Percentiles rank a stretch among this genome's conserved stretches.
phyloP scores from a whole-genome alignment of 345 rosid genomes.

The Populus alba region DNA sequence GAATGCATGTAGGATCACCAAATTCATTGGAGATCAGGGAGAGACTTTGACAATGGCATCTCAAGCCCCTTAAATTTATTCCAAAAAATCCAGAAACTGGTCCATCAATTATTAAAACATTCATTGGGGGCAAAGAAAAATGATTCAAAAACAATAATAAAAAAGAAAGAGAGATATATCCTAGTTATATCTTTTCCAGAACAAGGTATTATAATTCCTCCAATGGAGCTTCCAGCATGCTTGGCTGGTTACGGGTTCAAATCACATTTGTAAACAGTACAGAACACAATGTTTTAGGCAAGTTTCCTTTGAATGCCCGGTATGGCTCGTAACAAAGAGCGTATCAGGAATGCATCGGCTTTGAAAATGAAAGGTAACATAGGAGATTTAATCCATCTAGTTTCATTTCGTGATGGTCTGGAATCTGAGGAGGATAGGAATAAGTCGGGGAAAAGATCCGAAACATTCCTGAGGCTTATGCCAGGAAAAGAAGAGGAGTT shows the following conservation, averaged over 20 bases:
- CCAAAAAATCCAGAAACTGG: no score
- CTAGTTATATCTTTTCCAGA: conserved; percentile 14
- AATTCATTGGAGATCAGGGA: no score
- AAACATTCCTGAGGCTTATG: neutral
- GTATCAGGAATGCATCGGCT: neutral
- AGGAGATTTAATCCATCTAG: neutral
- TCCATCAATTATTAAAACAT: no score
- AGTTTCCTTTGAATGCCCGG: no score
- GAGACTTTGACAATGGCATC: no score
- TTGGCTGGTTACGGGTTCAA: conserved; percentile 7
- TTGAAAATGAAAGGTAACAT: neutral
- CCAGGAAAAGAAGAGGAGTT: conserved; percentile 9
- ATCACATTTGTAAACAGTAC: conserved; percentile 17
- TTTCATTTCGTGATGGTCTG: conserved; percentile 13
- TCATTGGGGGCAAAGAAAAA: no score
- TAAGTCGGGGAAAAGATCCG: neutral
- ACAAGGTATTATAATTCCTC: conserved; percentile 22
- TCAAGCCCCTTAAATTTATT: no score
- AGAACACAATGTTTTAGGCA: neutral
- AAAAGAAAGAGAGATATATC: neutral
- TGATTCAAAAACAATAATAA: no score
- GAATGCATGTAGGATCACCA: no score
- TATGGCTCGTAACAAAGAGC: neutral
- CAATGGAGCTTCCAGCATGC: neutral
- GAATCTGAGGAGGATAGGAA: neutral